phyloP scores from a whole-genome alignment of 1,284 basidiomycete species.

The Ganoderma leucocontextum region DNA sequence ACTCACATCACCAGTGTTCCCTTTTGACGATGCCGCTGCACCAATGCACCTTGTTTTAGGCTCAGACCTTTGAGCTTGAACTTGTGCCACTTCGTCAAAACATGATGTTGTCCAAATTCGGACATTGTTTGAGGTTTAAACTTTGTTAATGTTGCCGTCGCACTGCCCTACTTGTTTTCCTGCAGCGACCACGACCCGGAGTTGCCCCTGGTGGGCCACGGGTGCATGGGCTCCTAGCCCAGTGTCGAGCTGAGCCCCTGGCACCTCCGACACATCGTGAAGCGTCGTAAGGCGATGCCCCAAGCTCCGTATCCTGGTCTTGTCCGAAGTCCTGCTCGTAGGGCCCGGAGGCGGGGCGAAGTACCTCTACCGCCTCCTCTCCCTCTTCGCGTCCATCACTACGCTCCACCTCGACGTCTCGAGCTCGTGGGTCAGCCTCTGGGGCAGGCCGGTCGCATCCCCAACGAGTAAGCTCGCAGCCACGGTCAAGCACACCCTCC shows the following conservation, averaged over 20 bases:
- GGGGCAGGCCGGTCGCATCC: background rate
- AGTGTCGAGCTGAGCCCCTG: background rate
- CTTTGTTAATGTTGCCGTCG: background rate
- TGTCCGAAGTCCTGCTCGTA: background rate
- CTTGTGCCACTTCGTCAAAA: background rate
- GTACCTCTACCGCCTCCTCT: background rate
- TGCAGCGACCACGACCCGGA: background rate
- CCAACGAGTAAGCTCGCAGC: background rate
- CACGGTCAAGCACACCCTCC: background rate
- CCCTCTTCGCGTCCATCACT: background rate
- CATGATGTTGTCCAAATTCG: background rate
- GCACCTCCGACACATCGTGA: background rate
- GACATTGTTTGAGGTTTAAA: background rate
- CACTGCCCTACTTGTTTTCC: background rate
- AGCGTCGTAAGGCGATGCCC: background rate
- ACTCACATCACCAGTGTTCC: background rate
- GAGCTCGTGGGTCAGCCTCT: background rate
- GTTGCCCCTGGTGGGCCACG: background rate
- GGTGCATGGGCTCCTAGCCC: background rate
- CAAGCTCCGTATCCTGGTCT: background rate
- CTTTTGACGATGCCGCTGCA: background rate
- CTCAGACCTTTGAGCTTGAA: background rate
- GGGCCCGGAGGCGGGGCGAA: background rate
- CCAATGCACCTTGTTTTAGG: background rate
- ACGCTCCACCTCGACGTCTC: background rate